Evolutionary conservation across 2,329 filamentous ascomycete species (phyloP).

Genomic region (Fusarium aywerte): DNA sequence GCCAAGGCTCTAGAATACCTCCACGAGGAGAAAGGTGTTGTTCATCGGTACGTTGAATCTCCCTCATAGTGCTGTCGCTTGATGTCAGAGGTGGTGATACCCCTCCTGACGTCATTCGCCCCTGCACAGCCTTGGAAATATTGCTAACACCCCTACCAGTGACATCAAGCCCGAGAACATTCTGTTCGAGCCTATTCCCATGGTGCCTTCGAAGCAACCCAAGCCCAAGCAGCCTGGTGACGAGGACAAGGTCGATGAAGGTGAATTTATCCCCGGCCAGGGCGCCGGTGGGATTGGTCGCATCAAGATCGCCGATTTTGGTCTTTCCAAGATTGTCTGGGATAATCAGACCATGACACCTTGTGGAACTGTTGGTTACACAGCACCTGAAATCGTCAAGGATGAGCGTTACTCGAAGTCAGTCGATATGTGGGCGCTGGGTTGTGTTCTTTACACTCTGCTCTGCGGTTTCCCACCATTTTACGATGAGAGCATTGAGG

Average conservation of each 20-base stretch:
- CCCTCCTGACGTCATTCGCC: conserved; percentile 47
- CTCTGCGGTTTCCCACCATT: conserved; percentile 98
- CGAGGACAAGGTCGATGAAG: conserved; percentile 97
- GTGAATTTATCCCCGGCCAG: conserved; percentile 84
- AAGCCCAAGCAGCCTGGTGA: conserved; percentile 87
- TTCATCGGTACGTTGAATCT: conserved; percentile 80
- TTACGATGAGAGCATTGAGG: conserved; percentile 97
- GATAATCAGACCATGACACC: conserved; percentile 98
- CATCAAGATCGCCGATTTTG: conserved; percentile 99
- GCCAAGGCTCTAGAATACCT: conserved; percentile 94
- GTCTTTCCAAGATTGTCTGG: conserved; percentile 97
- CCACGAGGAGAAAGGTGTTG: conserved; percentile 93
- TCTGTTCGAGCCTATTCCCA: conserved; percentile 86
- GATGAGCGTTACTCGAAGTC: conserved; percentile 99
- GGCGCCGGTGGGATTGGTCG: conserved; percentile 90
- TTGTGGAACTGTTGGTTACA: conserved; percentile 98
- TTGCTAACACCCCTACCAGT: conserved; percentile 59
- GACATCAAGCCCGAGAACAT: conserved; percentile 99
- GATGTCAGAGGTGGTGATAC: conserved; percentile 32
- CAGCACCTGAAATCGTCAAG: conserved; percentile 97
- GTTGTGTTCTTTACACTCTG: conserved; percentile 95
- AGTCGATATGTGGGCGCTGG: conserved; percentile 99
- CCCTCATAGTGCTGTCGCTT: neutral
- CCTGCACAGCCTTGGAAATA: conserved; percentile 32
- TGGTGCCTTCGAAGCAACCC: conserved; percentile 81